These are phyloP conservation scores for Neospora caninum DNA, from an alignment of 169 alveolate species.

Conservation along the genomic window DNA sequence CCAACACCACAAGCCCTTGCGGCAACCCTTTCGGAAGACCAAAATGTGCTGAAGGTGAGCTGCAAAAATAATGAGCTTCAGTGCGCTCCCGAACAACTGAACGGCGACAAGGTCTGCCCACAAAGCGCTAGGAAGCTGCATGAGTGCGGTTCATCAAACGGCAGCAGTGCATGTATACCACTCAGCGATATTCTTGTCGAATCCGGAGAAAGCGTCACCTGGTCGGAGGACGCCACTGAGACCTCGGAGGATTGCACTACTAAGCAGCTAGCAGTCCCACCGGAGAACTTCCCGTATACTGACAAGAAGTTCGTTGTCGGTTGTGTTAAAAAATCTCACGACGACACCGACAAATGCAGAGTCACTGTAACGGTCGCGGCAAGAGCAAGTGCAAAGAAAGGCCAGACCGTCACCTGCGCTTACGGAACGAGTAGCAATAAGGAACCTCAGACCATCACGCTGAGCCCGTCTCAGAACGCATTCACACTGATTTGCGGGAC, in stretches of 20 bases:
- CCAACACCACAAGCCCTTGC: no score
- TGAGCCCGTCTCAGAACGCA: not conserved
- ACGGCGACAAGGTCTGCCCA: no score
- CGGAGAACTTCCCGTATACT: not conserved
- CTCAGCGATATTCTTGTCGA: no score
- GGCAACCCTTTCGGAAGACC: no score
- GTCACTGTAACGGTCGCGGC: not conserved
- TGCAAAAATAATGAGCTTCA: no score
- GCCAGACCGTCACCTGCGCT: not conserved
- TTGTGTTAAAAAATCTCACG: not conserved
- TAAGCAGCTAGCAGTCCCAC: not conserved
- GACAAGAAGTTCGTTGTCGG: not conserved
- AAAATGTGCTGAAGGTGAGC: no score
- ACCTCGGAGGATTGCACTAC: not conserved
- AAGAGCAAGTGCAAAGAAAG: not conserved
- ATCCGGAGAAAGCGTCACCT: no score
- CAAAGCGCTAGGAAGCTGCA: no score
- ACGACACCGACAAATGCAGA: not conserved
- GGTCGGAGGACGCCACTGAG: not conserved
- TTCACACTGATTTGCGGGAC: constrained; percentile 1
- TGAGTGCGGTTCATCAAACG: no score
- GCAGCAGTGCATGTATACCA: no score
- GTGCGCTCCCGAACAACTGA: no score
- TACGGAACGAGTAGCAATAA: not conserved
- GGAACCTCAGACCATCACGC: not conserved